Evolutionary conservation across 257 asterid species (phyloP), one percentile per base, ranked within the genome.

Genomic region (Solanum bukasovii): DNA sequence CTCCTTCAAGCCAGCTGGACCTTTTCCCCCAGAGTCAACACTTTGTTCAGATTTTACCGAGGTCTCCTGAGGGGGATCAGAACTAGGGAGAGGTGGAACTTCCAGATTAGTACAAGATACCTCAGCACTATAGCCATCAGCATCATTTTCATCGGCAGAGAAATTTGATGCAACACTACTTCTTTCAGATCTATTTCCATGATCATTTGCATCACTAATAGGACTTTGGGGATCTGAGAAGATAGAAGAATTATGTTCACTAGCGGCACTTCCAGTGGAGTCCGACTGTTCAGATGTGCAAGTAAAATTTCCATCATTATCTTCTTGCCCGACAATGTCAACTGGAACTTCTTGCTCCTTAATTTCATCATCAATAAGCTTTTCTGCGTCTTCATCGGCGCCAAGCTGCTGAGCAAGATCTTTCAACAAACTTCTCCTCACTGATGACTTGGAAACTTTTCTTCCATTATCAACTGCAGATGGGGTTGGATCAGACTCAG

Each of bases 391-490:
- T 87, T 92, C 95, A 89, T 92, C 95, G 5, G 88, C 83, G 40
- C 95, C 94, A 75, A 94, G 95, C 92, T 95, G 96, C 67, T 88
- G 91, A 34, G 91, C 91, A 75, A 95, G 93, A 92, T 94, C 98
- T 38, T 90, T 89, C 93, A 96, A 92, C 90, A 96, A 90, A 89
- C 90, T 95, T 88, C 95, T 94, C 91, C 98, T 92, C 25, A 94
- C 98, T 34, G 95, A 85, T 65, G 92, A 82, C 82, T 91, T 94
- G 13, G 92, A 88, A 83, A 16, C 88, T 82, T 89, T 91, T 73
- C 87, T 89, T 84, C 88, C 89, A 75, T 88, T 91, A 63, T 38
- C 91, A 87, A 78, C 90, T 79, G 72, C 90, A 16, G 95, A 92
- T 85, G 95, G 89, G 46, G 93, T 88, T 21, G 98, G 96, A 46